phyloP scores from a whole-genome alignment of 78 protist species.

The Isochrysis galbana region DNA sequence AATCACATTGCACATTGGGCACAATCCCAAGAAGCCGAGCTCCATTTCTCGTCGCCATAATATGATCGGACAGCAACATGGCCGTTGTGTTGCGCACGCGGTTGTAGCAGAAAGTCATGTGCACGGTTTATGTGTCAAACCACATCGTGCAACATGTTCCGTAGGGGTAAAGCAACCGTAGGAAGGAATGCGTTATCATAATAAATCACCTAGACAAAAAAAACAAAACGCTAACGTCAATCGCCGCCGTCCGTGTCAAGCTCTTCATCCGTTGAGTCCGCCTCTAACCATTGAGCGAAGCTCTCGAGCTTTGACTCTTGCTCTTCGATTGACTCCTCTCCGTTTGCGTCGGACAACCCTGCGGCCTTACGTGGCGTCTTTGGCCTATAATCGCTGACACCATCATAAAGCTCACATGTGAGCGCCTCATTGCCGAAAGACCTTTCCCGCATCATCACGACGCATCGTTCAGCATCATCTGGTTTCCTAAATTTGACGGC shows the following conservation, averaged over 20 bases:
- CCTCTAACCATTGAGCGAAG: not conserved
- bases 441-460: not conserved
- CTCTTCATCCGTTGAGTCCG: not conserved
- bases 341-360: not conserved
- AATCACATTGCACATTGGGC: too few relatives aligned
- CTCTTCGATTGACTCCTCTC: not conserved
- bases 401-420: not conserved
- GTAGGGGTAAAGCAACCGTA: too few relatives aligned
- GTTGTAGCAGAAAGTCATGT: too few relatives aligned
- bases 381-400: not conserved
- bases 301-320: not conserved
- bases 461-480: not conserved
- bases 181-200: too few relatives aligned
- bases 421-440: not conserved
- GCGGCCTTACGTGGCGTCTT: not conserved
- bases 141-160: too few relatives aligned
- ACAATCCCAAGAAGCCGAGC: too few relatives aligned
- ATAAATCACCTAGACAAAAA: too few relatives aligned
- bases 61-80: too few relatives aligned
- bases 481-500: not conserved
- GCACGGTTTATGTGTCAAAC: too few relatives aligned
- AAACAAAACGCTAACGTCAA: too few relatives aligned
- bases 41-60: too few relatives aligned
- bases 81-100: too few relatives aligned
- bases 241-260: not conserved